These are phyloP conservation scores for Leccinum discolor DNA, from an alignment of 1,284 basidiomycete genomes.

Conservation along the genomic window DNA sequence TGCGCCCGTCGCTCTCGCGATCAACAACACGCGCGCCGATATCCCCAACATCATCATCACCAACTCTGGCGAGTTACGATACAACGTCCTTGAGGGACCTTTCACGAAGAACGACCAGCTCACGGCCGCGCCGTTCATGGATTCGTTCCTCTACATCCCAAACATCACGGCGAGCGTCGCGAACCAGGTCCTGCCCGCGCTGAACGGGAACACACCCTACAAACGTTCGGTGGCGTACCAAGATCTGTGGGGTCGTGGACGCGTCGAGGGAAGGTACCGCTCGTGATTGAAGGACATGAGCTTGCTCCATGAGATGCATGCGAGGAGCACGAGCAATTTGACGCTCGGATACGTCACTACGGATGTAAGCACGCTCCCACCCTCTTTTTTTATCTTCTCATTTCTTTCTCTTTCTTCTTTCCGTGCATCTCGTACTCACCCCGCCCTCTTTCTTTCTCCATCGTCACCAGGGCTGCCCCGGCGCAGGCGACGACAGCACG, in stretches of 20 bases:
- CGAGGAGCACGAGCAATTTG: slow-evolving; percentile 27
- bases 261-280: no score
- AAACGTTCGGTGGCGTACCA: no score
- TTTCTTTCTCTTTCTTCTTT: not conserved
- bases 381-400: no score
- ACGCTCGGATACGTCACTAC: slow-evolving; percentile 76
- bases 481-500: slow-evolving; percentile 72
- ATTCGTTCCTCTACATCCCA: no score
- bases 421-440: not conserved
- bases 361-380: slow-evolving; percentile 49
- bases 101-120: slow-evolving; percentile 84
- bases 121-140: slow-evolving; percentile 39
- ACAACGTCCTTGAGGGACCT: slow-evolving; percentile 66
- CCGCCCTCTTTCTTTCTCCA: not conserved
- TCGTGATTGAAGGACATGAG: no score
- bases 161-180: slow-evolving; percentile 50
- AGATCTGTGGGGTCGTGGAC: slow-evolving; percentile 49
- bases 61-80: slow-evolving; percentile 77
- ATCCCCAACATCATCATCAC: slow-evolving; percentile 71
- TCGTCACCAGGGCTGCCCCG: slow-evolving; percentile 57
- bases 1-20: slow-evolving; percentile 51
- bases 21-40: slow-evolving; percentile 60
- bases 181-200: slow-evolving; percentile 49
- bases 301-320: slow-evolving; percentile 10
- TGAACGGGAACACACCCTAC: slow-evolving; percentile 42